Percentiles rank a stretch among this genome's conserved stretches.
phyloP scores from a whole-genome alignment of 2,329 filamentous ascomycete genomes.

The Botrytis porri region DNA sequence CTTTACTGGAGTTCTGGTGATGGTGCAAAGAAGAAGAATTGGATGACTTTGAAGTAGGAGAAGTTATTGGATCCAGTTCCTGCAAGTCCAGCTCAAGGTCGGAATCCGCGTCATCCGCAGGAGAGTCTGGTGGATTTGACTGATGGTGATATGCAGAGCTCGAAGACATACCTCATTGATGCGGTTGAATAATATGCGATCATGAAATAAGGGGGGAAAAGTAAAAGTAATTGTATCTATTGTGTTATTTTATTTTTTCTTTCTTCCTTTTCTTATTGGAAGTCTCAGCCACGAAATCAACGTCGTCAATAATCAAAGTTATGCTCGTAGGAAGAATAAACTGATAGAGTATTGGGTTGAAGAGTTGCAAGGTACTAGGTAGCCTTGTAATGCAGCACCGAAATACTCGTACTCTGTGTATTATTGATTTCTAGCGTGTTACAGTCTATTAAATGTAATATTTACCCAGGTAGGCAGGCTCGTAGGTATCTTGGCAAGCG shows the following conservation, averaged over 20 bases:
- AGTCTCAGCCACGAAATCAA: conserved; percentile 7
- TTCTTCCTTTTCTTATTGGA: not conserved
- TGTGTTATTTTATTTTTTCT: not conserved
- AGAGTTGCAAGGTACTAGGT: not conserved
- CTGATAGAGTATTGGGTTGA: not conserved
- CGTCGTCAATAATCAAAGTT: not conserved
- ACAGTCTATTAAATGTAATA: not conserved
- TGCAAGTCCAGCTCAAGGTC: conserved; percentile 74
- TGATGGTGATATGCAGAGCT: conserved; percentile 35
- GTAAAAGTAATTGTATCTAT: not conserved
- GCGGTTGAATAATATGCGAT: conserved; percentile 27
- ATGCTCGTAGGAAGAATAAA: not conserved
- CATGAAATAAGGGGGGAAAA: not conserved
- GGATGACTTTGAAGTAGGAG: conserved; percentile 29
- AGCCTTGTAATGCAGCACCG: not conserved
- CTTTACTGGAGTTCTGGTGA: conserved; percentile 34
- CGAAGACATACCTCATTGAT: conserved; percentile 41
- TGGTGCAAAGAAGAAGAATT: conserved; percentile 31
- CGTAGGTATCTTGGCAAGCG: not conserved
- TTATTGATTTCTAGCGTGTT: not conserved
- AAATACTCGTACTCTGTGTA: not conserved
- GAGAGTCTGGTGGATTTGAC: conserved; percentile 54
- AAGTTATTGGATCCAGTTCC: conserved; percentile 66
- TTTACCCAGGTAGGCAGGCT: no score
- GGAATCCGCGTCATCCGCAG: conserved; percentile 69